Percentiles rank a stretch among this genome's conserved stretches.
phyloP scores from a whole-genome alignment of 352 stramenopile genomes.

The Thalassiosira mediterranea region DNA sequence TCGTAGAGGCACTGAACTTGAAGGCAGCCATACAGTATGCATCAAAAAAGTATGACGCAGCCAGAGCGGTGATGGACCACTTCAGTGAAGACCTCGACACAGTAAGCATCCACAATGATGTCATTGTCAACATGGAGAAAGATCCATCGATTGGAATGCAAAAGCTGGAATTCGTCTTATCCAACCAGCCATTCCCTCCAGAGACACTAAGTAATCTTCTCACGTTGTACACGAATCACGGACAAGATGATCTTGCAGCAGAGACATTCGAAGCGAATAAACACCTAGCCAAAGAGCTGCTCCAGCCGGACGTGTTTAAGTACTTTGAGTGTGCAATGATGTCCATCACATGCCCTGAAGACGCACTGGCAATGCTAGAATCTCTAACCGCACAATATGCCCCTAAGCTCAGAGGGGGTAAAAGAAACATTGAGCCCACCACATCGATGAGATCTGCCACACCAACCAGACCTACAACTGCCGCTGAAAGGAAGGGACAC shows the following conservation, averaged over 20 bases:
- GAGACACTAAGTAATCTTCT: constrained; percentile 96
- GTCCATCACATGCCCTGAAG: constrained; percentile 90
- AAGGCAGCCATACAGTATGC: constrained; percentile 95
- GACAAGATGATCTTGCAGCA: constrained; percentile 93
- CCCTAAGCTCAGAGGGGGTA: constrained; percentile 21
- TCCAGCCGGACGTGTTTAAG: constrained; percentile 93
- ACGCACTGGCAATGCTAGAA: constrained; percentile 79
- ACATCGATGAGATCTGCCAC: constrained; percentile 17
- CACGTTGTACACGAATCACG: constrained; percentile 92
- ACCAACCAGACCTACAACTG: constrained; percentile 18
- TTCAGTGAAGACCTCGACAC: constrained; percentile 87
- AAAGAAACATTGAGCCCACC: constrained; percentile 17
- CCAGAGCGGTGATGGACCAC: constrained; percentile 89
- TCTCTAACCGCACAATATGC: not conserved
- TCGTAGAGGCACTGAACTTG: constrained; percentile 95
- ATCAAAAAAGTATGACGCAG: constrained; percentile 89
- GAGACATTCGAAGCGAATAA: constrained; percentile 94
- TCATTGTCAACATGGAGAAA: constrained; percentile 93
- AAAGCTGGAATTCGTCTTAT: constrained; percentile 94
- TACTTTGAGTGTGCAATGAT: constrained; percentile 95
- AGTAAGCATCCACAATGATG: constrained; percentile 89
- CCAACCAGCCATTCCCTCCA: constrained; percentile 92
- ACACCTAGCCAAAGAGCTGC: constrained; percentile 88
- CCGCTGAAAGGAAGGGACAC: constrained; percentile 28
- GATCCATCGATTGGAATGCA: constrained; percentile 92